Conservation (phyloP, 2,329 filamentous ascomycete genomes). For the Ophiostoma sp. region DNA sequence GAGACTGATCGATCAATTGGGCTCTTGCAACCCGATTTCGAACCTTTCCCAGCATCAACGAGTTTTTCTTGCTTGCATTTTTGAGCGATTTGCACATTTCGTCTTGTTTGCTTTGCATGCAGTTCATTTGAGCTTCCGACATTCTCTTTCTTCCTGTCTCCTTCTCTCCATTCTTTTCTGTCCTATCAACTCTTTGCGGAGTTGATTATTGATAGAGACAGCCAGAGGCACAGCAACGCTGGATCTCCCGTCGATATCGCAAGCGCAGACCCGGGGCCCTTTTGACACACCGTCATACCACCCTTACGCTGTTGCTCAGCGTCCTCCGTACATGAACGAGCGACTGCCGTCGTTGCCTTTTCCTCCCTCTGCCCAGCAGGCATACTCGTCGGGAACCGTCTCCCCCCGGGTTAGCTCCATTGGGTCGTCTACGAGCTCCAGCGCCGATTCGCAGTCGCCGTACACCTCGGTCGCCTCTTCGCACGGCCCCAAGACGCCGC, state of each 20-base stretch:
- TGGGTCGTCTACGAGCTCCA: slow-evolving; percentile 57
- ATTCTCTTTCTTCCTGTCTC: not conserved
- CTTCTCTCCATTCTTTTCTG: not conserved
- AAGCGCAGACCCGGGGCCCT: slow-evolving; percentile 77
- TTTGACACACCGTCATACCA: slow-evolving; percentile 71
- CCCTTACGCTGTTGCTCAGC: slow-evolving; percentile 60
- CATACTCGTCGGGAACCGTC: slow-evolving; percentile 69
- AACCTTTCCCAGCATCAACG: not conserved
- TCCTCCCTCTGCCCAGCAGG: slow-evolving; percentile 63
- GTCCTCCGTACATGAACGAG: slow-evolving; percentile 68
- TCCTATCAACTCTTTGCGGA: not conserved
- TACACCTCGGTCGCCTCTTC: slow-evolving; percentile 58
- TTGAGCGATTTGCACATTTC: slow-evolving; percentile 12
- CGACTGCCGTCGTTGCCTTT: slow-evolving; percentile 71
- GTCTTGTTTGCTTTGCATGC: slow-evolving; percentile 14
- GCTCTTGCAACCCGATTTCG: not conserved
- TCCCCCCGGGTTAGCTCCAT: slow-evolving; percentile 77
- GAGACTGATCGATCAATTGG: not conserved
- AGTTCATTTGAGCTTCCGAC: not conserved
- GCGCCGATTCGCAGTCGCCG: slow-evolving; percentile 55
- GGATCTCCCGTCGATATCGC: slow-evolving; percentile 86
- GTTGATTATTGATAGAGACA: not conserved
- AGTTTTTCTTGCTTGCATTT: slow-evolving; percentile 11
- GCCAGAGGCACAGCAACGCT: slow-evolving; percentile 68
- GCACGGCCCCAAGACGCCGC: slow-evolving; percentile 68